Evolutionary conservation across 352 stramenopile species (phyloP).

Genomic region (Peronospora farinosa): DNA sequence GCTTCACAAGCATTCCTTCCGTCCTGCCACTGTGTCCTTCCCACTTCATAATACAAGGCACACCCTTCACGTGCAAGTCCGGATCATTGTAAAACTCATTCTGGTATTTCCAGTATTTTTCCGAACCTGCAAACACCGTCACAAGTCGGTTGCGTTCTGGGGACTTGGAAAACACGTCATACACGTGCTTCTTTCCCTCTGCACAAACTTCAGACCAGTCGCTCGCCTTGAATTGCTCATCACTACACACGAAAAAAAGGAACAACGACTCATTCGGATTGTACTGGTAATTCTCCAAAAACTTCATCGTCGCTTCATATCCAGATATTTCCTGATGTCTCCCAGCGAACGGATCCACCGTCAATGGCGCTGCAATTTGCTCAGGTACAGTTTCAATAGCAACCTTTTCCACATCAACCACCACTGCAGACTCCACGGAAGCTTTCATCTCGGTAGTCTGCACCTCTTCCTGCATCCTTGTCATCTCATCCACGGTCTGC

Average conservation of each 20-base stretch:
- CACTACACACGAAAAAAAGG: constrained; percentile 65
- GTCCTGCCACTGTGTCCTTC: constrained; percentile 31
- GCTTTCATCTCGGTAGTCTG: constrained; percentile 7
- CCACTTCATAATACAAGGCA: constrained; percentile 42
- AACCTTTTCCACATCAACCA: constrained; percentile 1
- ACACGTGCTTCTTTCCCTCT: constrained; percentile 45
- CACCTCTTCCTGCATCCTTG: constrained; percentile 2
- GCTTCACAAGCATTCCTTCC: constrained; percentile 32
- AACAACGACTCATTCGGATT: constrained; percentile 43
- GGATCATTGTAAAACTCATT: constrained; percentile 41
- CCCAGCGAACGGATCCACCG: constrained; percentile 18
- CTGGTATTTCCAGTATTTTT: constrained; percentile 38
- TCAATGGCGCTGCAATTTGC: neutral
- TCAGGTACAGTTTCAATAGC: constrained; percentile 2
- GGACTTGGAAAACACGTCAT: constrained; percentile 54
- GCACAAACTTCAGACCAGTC: constrained; percentile 51
- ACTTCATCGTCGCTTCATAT: constrained; percentile 44
- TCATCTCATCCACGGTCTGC: constrained; percentile 7
- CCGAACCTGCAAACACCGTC: constrained; percentile 48
- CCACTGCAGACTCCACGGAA: no score
- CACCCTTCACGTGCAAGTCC: constrained; percentile 34
- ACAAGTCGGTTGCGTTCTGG: constrained; percentile 45
- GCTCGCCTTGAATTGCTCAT: constrained; percentile 40
- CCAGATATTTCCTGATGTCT: constrained; percentile 43
- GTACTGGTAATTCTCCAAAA: constrained; percentile 43